These are phyloP conservation scores for Bipolaris zeicola DNA, from an alignment of 2,329 filamentous ascomycete species.

Conservation along the genomic window DNA sequence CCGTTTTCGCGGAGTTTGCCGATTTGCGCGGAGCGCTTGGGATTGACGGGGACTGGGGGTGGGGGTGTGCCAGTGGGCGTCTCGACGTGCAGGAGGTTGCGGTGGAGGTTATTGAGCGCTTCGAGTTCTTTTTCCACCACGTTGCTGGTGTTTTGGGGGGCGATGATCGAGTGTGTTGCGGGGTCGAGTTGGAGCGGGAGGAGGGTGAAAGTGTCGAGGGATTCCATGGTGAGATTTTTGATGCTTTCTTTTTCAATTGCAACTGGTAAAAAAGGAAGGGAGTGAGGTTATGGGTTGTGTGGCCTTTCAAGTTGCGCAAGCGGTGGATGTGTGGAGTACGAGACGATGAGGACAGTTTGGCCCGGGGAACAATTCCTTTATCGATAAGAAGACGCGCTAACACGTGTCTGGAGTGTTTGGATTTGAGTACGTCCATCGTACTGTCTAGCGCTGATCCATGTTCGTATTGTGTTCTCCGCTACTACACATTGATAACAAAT, in stretches of 20 bases:
- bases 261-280: neutral
- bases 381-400: conserved; percentile 26
- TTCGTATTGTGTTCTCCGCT: neutral
- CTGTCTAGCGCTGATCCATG: neutral
- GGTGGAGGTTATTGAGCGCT: conserved; percentile 79
- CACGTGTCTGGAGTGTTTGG: conserved; percentile 11
- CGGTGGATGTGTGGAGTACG: conserved; percentile 3
- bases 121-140: conserved; percentile 59
- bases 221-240: conserved; percentile 37
- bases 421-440: neutral
- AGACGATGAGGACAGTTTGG: conserved; percentile 32
- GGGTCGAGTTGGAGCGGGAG: conserved; percentile 83
- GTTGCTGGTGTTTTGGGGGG: conserved; percentile 47
- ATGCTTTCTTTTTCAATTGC: neutral
- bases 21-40: conserved; percentile 86
- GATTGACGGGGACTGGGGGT: conserved; percentile 88
- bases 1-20: conserved; percentile 88
- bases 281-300: neutral
- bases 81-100: conserved; percentile 69
- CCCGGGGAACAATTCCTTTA: conserved; percentile 20
- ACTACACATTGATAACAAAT: no score
- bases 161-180: conserved; percentile 74
- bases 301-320: conserved; percentile 1
- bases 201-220: conserved; percentile 73
- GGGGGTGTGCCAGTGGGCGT: conserved; percentile 72